Conservation (phyloP, 345 rosid genomes). For the Gynandropsis gynandra region DNA sequence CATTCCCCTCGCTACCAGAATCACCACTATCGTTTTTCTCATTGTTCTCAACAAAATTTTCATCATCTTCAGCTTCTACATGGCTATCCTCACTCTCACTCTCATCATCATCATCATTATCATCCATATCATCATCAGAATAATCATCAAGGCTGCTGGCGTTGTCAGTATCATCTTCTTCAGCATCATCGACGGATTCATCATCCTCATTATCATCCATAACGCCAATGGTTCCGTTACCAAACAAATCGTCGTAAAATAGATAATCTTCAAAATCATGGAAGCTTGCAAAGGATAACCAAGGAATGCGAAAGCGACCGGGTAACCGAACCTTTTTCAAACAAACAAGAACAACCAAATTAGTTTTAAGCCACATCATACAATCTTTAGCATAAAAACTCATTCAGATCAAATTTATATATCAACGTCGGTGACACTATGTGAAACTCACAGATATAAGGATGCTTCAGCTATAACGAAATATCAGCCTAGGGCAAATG, state of each 20-base stretch:
- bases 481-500: too few species aligned
- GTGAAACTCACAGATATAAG: too few species aligned
- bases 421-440: too few species aligned
- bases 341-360: too few species aligned
- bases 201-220: slow-evolving; percentile 11
- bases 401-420: too few species aligned
- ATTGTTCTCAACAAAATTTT: background rate
- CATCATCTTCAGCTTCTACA: slow-evolving; percentile 16
- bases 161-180: background rate
- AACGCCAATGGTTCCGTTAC: slow-evolving; percentile 1
- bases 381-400: too few species aligned
- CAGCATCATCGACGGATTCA: slow-evolving; percentile 20
- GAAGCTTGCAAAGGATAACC: too few species aligned
- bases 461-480: too few species aligned
- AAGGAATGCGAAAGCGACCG: too few species aligned
- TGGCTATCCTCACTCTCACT: slow-evolving; percentile 14
- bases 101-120: slow-evolving; percentile 21
- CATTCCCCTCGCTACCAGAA: slow-evolving; percentile 12
- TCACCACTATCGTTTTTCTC: slow-evolving; percentile 10
- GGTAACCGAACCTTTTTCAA: too few species aligned
- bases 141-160: slow-evolving; percentile 2
- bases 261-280: too few species aligned
- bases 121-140: slow-evolving; percentile 15
- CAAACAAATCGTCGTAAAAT: background rate
- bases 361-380: too few species aligned